Base-by-base conservation (phyloP, 768 basidiomycete species). In the Chalciporus piperatus region DNA sequence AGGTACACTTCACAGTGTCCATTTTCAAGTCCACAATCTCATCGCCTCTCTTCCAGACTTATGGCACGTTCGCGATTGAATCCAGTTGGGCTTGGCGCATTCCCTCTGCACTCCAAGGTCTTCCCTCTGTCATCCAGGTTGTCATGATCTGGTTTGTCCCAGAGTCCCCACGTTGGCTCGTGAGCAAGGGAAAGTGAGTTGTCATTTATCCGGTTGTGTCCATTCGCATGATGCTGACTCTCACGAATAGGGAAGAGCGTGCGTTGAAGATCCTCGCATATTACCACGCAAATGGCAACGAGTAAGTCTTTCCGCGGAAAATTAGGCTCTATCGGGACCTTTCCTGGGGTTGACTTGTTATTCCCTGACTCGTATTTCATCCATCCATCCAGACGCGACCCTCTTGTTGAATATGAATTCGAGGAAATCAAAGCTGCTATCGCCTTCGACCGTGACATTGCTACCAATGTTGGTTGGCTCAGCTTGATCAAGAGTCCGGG, bases 131-230 rank as follows among this genome's bases (percentile, higher is more conserved):
- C 48, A 55, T 85, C 42, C 89, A 92, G 66, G 70, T 93, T 46
- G 30, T 62, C 50, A 65, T 92, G 38, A 73, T 92, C 59, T 83
- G 77, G 63, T 82, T 87, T 67, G 76, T 74, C 6, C 91, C 91
- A 32, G 92, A 94, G 67, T 88, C 86, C 2, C 92, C 92, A 33
- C 83, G 91, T 76, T 94, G 78, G 80, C 73, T 93, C 58, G 69
- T 93, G 61, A 81, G 75, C 70, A 88, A 87, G 68, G 90, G 89
- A 41, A 78, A 65, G 66, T 62, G 20, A 14, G 68, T 52, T 9
- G 27, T 17, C 5, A 19, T 43, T 25, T n/a, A 37, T 37, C 16
- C 6, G 35, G 3, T n/a, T n/a, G 16, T 6, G 6, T n/a, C 35
- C 35, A 37, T 37, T n/a, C 16, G 16, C 35, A 37, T 10, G 6